Base-by-base conservation (phyloP, 2,329 filamentous ascomycete genomes). In the Microascus cirrosus region DNA sequence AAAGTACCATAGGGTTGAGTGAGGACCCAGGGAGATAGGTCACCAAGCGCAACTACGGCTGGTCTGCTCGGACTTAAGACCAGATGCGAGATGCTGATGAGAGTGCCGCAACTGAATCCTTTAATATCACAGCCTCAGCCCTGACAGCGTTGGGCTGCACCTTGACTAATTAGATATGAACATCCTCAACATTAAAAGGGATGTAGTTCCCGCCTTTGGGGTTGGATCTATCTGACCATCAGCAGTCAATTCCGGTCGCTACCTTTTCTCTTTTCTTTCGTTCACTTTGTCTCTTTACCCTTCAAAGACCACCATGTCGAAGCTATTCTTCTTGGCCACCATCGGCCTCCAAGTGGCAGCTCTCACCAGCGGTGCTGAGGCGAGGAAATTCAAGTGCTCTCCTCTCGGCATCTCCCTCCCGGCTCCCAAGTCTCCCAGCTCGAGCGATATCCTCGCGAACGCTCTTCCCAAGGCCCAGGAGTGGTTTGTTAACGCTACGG, bases 391-490 rank as follows among this genome's bases (percentile, higher is more conserved):
- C 48, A 28, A 22, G 18, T 76, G 73, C 22, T 72, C 73, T n/a
- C 73, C 73, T 32, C 66, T 76, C n/a, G 73, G 73, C 4, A 64
- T 71, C 12, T 72, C 75, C 50, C 64, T 75, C 7, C 73, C 71
- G 7, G 66, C 70, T 18, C 72, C 73, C 1, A 65, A 62, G 28
- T 60, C 61, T 8, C 73, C 72, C 2, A 64, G 70, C 36, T 51
- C 63, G n/a, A 67, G 69, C 55, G 55, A 61, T 8, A 59, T 63
- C 0, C 68, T 74, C 1, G 62, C 67, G 53, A 60, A 57, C 0
- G 70, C 70, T 0, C 55, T 66, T 28, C 10, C 35, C 10, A n/a
- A 24, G 24, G n/a, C 20, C 13, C 34, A 50, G 2, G 55, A 39
- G 12, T 48, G 50, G 18, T 57, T 57, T 28, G 32, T 57, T 6